Base-by-base conservation (phyloP, 2,329 filamentous ascomycete species). In the Lasiodiplodia sp. region DNA sequence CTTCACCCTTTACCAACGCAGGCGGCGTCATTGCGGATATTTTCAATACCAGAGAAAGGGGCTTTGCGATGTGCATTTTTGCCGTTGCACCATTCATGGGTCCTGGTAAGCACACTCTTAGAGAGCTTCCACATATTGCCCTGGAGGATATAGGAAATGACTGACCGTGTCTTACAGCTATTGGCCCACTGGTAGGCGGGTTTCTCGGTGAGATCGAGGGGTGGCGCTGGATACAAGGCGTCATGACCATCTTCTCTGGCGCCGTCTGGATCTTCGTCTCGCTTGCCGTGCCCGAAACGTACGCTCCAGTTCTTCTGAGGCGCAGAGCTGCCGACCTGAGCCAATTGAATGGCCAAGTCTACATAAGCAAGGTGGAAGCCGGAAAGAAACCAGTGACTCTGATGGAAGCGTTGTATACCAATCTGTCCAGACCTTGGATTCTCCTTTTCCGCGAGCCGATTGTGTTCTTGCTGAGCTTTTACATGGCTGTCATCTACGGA, bases 401-500 rank as follows among this genome's bases (percentile, higher is more conserved):
- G 18, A 75, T 74, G 8, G 76, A 83, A 66, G 84, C 86, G 47
- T 85, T 91, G 75, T 83, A 83, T 65, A 83, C 85, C 2, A 85
- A 87, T 4, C 81, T 91, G 18, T 82, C 85, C 62, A 84, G 91
- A 3, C 91, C 91, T 1, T 91, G 90, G 88, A 81, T 90, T 55
- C 84, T 93, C 62, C 84, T 93, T 7, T 90, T 92, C 82, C 81
- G 81, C 66, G 91, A 93, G 75, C 91, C 91, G 1, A 92, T 92
- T 71, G 88, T 91, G 23, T 76, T 91, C 18, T 79, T 91, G 12
- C 82, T 88, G 2, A 87, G 86, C 47, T 81, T 92, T 28, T 92
- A 92, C 80, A 87, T 90, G 82, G 88, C 89, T 67, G 89, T 86
- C 73, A 82, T 84, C 69, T 85, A 85, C 72, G 83, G 82, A n/a